phyloP scores from a whole-genome alignment of 495 filamentous ascomycete genomes.

The Mycothermus thermophilus region DNA sequence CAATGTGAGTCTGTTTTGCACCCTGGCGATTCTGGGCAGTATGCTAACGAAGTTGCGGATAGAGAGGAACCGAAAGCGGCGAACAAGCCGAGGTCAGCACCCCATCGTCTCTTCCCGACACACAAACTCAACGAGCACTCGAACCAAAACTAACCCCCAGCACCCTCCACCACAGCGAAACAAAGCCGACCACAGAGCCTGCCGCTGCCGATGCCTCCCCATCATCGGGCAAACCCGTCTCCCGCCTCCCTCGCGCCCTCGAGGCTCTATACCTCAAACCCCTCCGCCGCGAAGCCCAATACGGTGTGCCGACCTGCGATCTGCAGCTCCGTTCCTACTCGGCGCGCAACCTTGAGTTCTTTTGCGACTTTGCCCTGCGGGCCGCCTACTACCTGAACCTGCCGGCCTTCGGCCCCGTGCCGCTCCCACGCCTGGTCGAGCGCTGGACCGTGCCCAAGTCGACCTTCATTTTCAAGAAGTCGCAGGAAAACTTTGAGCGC shows the following conservation, averaged over 20 bases:
- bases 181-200: too few relatives aligned
- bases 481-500: constrained; percentile 93
- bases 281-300: constrained; percentile 55
- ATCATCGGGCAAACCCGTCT: too few relatives aligned
- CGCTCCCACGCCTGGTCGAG: constrained; percentile 74
- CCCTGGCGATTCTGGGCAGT: too few relatives aligned
- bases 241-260: constrained; percentile 20
- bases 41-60: neutral
- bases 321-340: constrained; percentile 88
- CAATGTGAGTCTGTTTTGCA: constrained; percentile 10
- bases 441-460: constrained; percentile 87
- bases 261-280: constrained; percentile 79
- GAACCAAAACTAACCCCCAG: neutral
- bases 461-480: constrained; percentile 92
- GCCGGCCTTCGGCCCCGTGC: constrained; percentile 72
- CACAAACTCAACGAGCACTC: neutral
- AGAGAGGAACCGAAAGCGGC: neutral
- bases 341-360: constrained; percentile 83
- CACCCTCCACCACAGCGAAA: neutral
- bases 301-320: constrained; percentile 73
- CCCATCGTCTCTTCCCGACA: neutral
- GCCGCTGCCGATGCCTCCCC: too few relatives aligned
- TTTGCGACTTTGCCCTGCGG: constrained; percentile 85
- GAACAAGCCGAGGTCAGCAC: constrained; percentile 2
- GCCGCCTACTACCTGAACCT: constrained; percentile 89